A percentile compares a stretch with the other conserved stretches of the same genome.
These are phyloP conservation scores for Hypoxylon cercidicola DNA, from an alignment of 495 filamentous ascomycete species.

Conservation along the genomic window DNA sequence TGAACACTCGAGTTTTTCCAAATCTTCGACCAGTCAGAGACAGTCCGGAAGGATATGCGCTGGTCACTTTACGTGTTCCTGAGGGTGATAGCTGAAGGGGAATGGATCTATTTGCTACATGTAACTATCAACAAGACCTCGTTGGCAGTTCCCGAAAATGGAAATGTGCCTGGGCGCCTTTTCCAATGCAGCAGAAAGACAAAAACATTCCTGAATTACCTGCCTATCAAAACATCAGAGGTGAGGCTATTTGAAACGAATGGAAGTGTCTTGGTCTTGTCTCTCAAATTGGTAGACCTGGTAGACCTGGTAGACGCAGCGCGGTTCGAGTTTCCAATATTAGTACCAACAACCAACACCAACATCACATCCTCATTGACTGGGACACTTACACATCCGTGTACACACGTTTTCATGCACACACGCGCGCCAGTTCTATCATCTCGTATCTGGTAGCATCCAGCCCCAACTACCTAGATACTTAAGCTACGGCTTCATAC, in stretches of 20 bases:
- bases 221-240: constrained; percentile 28
- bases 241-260: constrained; percentile 25
- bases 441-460: not conserved
- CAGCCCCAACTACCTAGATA: not conserved
- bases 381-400: too few species aligned
- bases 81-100: constrained; percentile 10
- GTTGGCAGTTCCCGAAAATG: constrained; percentile 11
- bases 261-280: constrained; percentile 12
- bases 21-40: constrained; percentile 19
- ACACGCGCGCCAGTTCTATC: not conserved
- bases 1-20: constrained; percentile 9
- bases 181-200: constrained; percentile 28
- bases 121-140: constrained; percentile 21
- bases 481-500: not conserved
- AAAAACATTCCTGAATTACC: constrained; percentile 12
- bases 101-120: constrained; percentile 24
- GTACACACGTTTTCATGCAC: too few species aligned
- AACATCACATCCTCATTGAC: not conserved
- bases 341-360: constrained; percentile 26
- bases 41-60: constrained; percentile 38
- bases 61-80: constrained; percentile 31
- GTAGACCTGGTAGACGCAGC: constrained; percentile 2
- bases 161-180: not conserved
- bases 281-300: constrained; percentile 3
- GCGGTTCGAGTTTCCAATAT: constrained; percentile 33